Base-by-base conservation (phyloP, 305 asterid genomes). In the Fraxinus floribunda region DNA sequence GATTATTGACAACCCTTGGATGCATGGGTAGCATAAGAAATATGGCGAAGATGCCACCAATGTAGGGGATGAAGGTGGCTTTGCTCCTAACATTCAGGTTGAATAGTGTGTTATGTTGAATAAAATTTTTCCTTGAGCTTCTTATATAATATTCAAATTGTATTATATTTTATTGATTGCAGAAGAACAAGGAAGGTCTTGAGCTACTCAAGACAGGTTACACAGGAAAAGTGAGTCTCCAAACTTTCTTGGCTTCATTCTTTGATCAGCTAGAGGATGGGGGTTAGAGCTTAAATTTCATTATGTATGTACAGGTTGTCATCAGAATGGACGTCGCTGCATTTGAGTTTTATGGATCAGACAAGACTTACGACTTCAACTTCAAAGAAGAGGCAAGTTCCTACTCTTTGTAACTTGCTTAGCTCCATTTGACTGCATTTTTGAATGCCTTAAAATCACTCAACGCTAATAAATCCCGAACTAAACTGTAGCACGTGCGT, bases 301-400 rank as follows among this genome's bases (percentile, higher is more conserved):
- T 83, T 79, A 70, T 36, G 4, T 32, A 32, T 36, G 7, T 35
- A 35, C 57, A 91, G 98, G 98, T 96, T 80, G 99, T 96, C 49
- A 96, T 94, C 78, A 98, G 99, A 66, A 94, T 96, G 98, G 98
- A 94, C 86, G 99, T 96, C 86, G 98, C 99, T 76, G 99, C 99
- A n/a, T 96, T 98, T 83, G 99, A 94, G 83, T 96, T 96, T 81
- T 96, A 92, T 70, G 94, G 94, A 39, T 55, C 88, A 6, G 97
- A 93, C 79, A 91, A 94, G 90, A 90, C 89, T 6, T 94, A 94
- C 13, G 99, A 96, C 83, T 87, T 93, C 91, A 94, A 96, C 93
- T 96, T 96, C 88, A 96, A 96, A 82, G 99, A 96, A 89, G 98
- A 94, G 93, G 99, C 83, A 86, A 82, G 86, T 79, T 46, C 24